Percentiles rank a stretch among this genome's conserved stretches.
These are phyloP conservation scores for Actinomucor elegans DNA, from an alignment of 371 early-diverging fungal genomes.

Conservation along the genomic window DNA sequence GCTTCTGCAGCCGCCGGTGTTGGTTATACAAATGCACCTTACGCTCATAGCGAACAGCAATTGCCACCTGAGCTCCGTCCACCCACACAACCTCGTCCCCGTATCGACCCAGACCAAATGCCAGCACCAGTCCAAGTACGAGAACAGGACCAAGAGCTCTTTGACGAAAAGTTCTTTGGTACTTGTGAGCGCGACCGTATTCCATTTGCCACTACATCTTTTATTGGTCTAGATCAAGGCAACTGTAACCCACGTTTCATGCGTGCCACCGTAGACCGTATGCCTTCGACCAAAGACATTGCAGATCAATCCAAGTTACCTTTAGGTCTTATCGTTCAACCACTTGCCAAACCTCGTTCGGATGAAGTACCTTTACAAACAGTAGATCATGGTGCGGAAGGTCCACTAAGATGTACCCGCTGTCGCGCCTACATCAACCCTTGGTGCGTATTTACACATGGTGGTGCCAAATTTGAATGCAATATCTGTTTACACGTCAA, in stretches of 20 bases:
- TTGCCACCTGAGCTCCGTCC: conserved; percentile 39
- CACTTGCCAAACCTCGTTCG: conserved; percentile 78
- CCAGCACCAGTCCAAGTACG: conserved; percentile 92
- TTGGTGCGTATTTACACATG: conserved; percentile 83
- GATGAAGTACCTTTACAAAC: conserved; percentile 84
- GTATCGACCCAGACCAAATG: conserved; percentile 94
- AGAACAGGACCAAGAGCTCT: conserved; percentile 75
- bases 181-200: conserved; percentile 71
- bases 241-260: conserved; percentile 93
- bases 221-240: conserved; percentile 90
- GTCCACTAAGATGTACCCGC: conserved; percentile 90
- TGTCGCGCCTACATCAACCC: conserved; percentile 97
- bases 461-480: conserved; percentile 90
- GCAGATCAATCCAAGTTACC: conserved; percentile 79
- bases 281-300: conserved; percentile 87
- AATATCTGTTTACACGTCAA: conserved; percentile 90
- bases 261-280: conserved; percentile 85
- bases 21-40: conserved; percentile 39
- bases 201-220: conserved; percentile 86
- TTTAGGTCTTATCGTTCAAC: conserved; percentile 89
- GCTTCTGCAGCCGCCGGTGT: conserved; percentile 32
- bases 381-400: conserved; percentile 88
- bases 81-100: conserved; percentile 56
- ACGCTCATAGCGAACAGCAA: conserved; percentile 32
- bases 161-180: conserved; percentile 68